These are phyloP conservation scores for Trichomonascaceae sp. DNA, from an alignment of 1,139 yeast genomes.

Conservation along the genomic window DNA sequence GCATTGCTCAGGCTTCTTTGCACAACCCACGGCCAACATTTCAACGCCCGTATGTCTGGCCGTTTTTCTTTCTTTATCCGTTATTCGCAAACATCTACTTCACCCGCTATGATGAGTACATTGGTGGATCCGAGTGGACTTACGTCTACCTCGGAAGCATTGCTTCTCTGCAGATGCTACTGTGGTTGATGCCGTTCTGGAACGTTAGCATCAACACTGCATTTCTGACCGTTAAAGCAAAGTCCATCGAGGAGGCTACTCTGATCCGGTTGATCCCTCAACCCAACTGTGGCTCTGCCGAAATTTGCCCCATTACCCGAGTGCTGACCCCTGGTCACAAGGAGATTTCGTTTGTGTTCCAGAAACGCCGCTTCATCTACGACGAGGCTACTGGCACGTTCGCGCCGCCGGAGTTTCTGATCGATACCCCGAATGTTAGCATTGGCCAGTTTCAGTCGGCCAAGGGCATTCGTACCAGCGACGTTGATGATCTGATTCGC, in stretches of 20 bases:
- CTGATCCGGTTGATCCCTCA: constrained; percentile 69
- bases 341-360: constrained; percentile 70
- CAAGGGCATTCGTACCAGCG: constrained; percentile 41
- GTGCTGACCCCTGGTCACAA: constrained; percentile 45
- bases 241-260: constrained; percentile 45
- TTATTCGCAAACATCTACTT: constrained; percentile 52
- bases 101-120: constrained; percentile 63
- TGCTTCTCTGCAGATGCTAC: constrained; percentile 55
- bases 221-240: constrained; percentile 52
- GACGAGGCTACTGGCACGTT: constrained; percentile 42
- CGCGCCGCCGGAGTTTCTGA: constrained; percentile 67
- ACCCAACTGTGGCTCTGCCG: constrained; percentile 77
- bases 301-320: constrained; percentile 52
- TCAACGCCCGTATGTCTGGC: constrained; percentile 71
- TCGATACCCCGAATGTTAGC: constrained; percentile 46
- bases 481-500: constrained; percentile 38
- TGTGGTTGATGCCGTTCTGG: constrained; percentile 96
- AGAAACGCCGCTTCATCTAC: constrained; percentile 80
- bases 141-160: constrained; percentile 72
- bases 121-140: constrained; percentile 72
- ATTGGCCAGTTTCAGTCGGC: constrained; percentile 46
- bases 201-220: constrained; percentile 54
- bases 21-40: constrained; percentile 53
- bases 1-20: constrained; percentile 52
- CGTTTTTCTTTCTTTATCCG: constrained; percentile 73